Base-by-base conservation (phyloP, 192 early-diverging fungal species). In the Anaeromyces robustus region DNA sequence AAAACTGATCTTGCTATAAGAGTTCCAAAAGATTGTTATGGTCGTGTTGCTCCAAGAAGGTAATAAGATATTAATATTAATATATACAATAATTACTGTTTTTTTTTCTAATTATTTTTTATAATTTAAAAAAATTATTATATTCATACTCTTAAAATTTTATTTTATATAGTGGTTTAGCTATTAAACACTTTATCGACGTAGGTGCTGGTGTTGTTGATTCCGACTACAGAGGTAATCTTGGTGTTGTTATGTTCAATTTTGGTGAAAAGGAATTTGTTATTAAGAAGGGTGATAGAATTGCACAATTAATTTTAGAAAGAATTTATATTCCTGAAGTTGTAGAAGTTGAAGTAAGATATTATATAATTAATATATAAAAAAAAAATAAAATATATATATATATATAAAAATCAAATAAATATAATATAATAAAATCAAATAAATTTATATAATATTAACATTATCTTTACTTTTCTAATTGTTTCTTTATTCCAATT, bases 251-350 rank as follows among this genome's bases (percentile, higher is more conserved):
- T 2, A 84, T 97, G 82, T 97, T 97, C 85, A 97, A 96, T 88
- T 94, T 96, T 86, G 87, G 89, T 77, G 89, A 94, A 77, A 84
- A 86, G 0, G 92, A 94, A 29, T 91, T 87, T 88, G 34, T 82
- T 87, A 91, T 99, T 79, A 90, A 92, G 59, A 85, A 89, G 77
- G 98, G 98, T 22, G 97, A 99, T 84, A 91, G 98, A 30, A 91
- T 99, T 84, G 98, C 98, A 18, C 98, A 99, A 86, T 85, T 99
- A 79, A 91, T 99, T 34, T 85, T 99, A 16, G 98, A 98, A 84
- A 86, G 88, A 77, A 95, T 97, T 31, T 90, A 83, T 59, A 94
- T 92, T 3, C 93, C 96, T 9, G 90, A 92, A 14, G 89, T 98
- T 1, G 86, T 90, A 14, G 93, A 95, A 83, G 92, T 96, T 11